Percentiles rank a stretch among this genome's conserved stretches.
Conservation (phyloP, 106 monocot species). For the Triglochin maritima region DNA sequence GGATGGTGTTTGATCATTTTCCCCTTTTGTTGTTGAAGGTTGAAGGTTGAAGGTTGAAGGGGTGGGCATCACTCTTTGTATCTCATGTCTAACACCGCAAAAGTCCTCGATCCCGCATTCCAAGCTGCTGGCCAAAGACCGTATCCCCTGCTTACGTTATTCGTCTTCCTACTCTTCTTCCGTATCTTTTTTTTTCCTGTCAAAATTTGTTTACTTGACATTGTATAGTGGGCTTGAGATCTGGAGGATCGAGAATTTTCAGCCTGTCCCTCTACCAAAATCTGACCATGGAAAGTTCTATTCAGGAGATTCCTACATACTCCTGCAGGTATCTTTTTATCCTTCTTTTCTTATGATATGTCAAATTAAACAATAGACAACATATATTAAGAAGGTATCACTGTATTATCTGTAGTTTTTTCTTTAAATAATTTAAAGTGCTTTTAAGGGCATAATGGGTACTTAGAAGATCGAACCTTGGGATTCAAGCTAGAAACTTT, state of each 20-base stretch:
- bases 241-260: slow-evolving; percentile 54
- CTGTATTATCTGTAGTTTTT: background rate
- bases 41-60: background rate
- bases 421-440: too few relatives aligned
- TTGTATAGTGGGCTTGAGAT: slow-evolving; percentile 39
- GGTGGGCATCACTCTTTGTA: background rate
- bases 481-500: too few relatives aligned
- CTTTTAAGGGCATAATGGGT: too few relatives aligned
- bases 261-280: slow-evolving; percentile 47
- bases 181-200: too few relatives aligned
- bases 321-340: slow-evolving; percentile 31
- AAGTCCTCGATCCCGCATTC: slow-evolving; percentile 44
- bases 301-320: slow-evolving; percentile 39
- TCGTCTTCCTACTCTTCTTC: background rate
- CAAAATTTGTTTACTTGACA: slow-evolving; percentile 15
- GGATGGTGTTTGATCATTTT: background rate
- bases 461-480: too few relatives aligned
- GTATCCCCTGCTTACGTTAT: slow-evolving; percentile 17
- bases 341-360: slow-evolving; percentile 1
- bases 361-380: background rate
- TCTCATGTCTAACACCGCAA: slow-evolving; percentile 29
- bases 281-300: slow-evolving; percentile 50
- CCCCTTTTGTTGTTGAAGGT: background rate
- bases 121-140: slow-evolving; percentile 38
- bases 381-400: background rate